These are phyloP conservation scores for Suillus occidentalis DNA, from an alignment of 768 basidiomycete species.

Conservation along the genomic window DNA sequence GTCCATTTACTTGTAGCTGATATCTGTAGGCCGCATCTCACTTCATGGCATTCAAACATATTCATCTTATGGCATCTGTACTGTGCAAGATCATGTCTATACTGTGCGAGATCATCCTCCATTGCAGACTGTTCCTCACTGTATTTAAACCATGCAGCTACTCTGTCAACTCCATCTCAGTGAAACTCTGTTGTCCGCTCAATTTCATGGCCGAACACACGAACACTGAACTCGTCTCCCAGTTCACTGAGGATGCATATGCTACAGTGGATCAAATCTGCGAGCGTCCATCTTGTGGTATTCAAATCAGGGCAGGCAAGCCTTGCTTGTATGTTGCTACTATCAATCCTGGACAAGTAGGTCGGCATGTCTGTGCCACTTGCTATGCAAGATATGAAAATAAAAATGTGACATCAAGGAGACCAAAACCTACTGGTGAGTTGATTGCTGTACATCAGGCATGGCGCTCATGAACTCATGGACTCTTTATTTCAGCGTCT, in stretches of 20 bases:
- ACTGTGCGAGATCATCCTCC: neutral
- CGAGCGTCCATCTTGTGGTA: neutral
- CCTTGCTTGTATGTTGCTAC: neutral
- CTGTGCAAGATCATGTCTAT: too few relatives aligned
- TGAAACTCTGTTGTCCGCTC: neutral
- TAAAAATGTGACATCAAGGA: neutral
- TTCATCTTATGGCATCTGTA: too few relatives aligned
- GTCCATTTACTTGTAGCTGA: neutral
- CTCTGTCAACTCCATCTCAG: neutral
- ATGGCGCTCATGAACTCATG: too few relatives aligned
- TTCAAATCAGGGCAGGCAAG: neutral
- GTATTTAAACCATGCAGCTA: neutral
- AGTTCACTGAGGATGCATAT: neutral
- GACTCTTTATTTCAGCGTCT: neutral
- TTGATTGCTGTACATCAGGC: too few relatives aligned
- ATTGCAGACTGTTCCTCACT: neutral
- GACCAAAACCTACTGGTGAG: neutral
- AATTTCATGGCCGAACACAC: neutral
- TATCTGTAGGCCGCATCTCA: neutral
- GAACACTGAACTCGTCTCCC: neutral
- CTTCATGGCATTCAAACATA: neutral
- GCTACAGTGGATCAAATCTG: neutral
- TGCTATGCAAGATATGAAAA: neutral
- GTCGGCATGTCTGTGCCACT: neutral
- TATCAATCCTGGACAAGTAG: neutral